These are phyloP conservation scores for Mycena vulgaris DNA, from an alignment of 768 basidiomycete genomes.

Conservation along the genomic window DNA sequence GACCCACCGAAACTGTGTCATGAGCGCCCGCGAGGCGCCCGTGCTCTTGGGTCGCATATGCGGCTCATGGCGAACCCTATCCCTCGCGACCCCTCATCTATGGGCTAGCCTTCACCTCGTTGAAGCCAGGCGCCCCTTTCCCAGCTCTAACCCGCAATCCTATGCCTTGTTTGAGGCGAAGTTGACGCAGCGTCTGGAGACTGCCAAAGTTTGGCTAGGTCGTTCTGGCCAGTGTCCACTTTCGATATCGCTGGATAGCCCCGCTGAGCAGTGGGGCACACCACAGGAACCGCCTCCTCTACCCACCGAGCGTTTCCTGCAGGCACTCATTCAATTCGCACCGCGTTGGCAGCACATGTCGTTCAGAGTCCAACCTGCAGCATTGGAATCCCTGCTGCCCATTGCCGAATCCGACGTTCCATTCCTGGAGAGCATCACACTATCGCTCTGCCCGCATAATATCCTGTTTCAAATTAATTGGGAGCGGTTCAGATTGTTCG, in stretches of 20 bases:
- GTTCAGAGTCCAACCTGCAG: not conserved
- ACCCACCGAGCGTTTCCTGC: not conserved
- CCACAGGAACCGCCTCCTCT: too few species aligned
- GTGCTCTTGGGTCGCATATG: too few species aligned
- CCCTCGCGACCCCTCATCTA: conserved; percentile 43
- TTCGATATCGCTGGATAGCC: not conserved
- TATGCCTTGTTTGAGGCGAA: not conserved
- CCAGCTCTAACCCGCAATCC: not conserved
- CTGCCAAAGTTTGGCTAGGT: not conserved
- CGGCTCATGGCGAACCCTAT: too few species aligned
- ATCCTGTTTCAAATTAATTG: not conserved
- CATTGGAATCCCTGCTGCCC: not conserved
- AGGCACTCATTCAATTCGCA: not conserved
- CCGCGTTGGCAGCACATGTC: not conserved
- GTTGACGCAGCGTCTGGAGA: not conserved
- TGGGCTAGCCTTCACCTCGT: conserved; percentile 40
- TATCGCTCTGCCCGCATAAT: not conserved
- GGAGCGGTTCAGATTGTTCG: not conserved
- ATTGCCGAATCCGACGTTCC: not conserved
- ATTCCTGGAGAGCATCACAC: not conserved
- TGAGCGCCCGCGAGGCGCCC: too few species aligned
- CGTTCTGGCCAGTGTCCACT: not conserved
- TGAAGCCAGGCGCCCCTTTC: not conserved
- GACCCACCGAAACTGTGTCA: too few species aligned
- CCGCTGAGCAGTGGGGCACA: not conserved